These are phyloP conservation scores for Penicillium polonicum DNA, from an alignment of 2,329 filamentous ascomycete species.

Conservation along the genomic window DNA sequence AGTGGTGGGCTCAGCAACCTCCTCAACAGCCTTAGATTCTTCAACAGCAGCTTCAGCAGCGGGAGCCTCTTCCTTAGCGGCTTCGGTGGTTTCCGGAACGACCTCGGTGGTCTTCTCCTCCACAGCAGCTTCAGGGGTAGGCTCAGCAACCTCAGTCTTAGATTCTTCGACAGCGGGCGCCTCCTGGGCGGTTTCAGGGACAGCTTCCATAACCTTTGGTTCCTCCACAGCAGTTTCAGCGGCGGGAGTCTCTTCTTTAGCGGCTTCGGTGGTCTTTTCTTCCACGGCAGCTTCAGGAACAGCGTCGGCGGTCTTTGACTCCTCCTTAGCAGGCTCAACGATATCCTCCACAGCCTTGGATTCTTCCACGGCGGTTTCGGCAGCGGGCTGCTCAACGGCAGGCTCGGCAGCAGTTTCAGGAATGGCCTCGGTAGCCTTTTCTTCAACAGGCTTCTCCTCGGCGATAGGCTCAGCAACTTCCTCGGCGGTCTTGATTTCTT, in stretches of 20 bases:
- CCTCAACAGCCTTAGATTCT: not conserved
- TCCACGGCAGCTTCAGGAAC: not conserved
- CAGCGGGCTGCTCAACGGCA: not conserved
- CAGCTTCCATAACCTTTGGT: not conserved
- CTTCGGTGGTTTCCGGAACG: not conserved
- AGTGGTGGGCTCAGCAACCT: not conserved
- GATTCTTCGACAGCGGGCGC: not conserved
- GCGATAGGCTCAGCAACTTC: not conserved
- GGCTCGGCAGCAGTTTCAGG: slow-evolving; percentile 7
- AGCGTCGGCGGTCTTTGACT: not conserved
- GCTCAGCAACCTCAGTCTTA: not conserved
- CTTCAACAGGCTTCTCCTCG: slow-evolving; percentile 4
- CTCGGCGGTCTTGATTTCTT: slow-evolving; percentile 1
- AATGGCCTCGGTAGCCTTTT: slow-evolving; percentile 1
- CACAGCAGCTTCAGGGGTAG: slow-evolving; percentile 1
- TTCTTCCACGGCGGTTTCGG: slow-evolving; percentile 7
- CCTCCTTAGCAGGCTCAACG: not conserved
- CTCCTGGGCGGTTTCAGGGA: not conserved
- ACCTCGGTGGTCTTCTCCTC: not conserved
- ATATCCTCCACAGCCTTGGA: slow-evolving; percentile 2
- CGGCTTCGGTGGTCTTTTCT: slow-evolving; percentile 5
- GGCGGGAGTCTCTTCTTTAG: slow-evolving; percentile 6
- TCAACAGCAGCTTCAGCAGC: slow-evolving; percentile 9
- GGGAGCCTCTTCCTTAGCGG: slow-evolving; percentile 6
- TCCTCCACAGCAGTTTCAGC: slow-evolving; percentile 10